Evolutionary conservation across 2,329 filamentous ascomycete species (phyloP), one percentile per base, ranked within the genome.

Genomic region (Sclerotiophoma versabilis): DNA sequence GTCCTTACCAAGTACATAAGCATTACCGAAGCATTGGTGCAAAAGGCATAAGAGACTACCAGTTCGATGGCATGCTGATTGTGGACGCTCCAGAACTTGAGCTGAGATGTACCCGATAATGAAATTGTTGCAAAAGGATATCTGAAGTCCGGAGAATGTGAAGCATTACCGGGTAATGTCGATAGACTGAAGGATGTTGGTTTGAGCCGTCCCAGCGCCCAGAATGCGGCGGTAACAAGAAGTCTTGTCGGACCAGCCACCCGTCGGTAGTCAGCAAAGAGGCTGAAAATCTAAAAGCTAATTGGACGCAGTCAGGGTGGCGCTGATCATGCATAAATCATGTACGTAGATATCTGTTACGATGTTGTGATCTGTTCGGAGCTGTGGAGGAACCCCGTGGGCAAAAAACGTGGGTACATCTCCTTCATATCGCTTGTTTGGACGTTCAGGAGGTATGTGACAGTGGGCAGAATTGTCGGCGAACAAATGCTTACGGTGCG

Each of bases 1-100:
- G 44, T 32, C 20, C 12, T 23, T 15, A 15, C 20, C 17, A n/a
- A 39, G 17, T 12, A 48, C 19, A 27, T 39, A 30, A 20, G 22
- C 34, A 20, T 42, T 42, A 27, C 29, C 46, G 46, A 49, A 25
- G 23, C 47, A 44, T 36, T 43, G 23, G 15, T 39, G 37, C 22
- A 27, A 17, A n/a, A 30, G n/a, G 47, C 26, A 17, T 36, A 17
- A 30, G 47, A 44, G 11, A 7, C n/a, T 12, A 10, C 12, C 17
- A 26, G 20, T 20, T 37, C 15, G 17, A 29, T 17, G 14, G 20
- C 10, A 30, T 25, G 19, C 12, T 23, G 11, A 30, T 29, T 17
- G 22, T 23, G 22, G 14, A 14, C 32, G 6, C 30, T 37, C 25
- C 11, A 30, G 20, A 41, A 43, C 10, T 20, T 3, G 12, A 41